These are phyloP conservation scores for Diddensiella caesifluorescens DNA, from an alignment of 805 yeast genomes.

Conservation along the genomic window DNA sequence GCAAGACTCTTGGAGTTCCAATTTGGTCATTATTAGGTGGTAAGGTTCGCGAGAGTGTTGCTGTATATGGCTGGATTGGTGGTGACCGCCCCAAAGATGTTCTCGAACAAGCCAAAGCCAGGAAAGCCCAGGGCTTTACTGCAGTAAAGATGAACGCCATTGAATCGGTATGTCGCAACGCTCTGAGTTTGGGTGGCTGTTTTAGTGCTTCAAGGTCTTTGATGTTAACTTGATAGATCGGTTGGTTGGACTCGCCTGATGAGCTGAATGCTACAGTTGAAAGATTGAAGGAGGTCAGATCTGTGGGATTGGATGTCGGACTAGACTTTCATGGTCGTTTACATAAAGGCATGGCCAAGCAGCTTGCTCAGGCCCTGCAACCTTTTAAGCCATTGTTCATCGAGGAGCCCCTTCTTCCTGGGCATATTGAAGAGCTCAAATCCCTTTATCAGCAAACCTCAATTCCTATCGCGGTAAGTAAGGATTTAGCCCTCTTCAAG, in stretches of 20 bases:
- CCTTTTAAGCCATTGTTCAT: conserved; percentile 29
- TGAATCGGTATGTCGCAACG: too few relatives aligned
- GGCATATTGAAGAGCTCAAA: conserved; percentile 24
- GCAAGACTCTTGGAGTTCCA: conserved; percentile 30
- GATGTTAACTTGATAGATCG: too few relatives aligned
- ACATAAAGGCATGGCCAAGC: conserved; percentile 32
- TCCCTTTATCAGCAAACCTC: conserved; percentile 23
- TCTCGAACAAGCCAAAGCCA: conserved; percentile 24
- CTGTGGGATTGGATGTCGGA: conserved; percentile 29
- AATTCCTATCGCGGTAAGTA: conserved; percentile 29
- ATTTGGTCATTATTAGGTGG: conserved; percentile 31
- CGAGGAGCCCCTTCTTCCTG: conserved; percentile 31
- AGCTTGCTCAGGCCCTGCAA: conserved; percentile 26
- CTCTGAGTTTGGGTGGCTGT: too few relatives aligned
- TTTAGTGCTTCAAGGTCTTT: too few relatives aligned
- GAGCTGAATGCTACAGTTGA: conserved; percentile 27
- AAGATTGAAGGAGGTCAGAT: conserved; percentile 23
- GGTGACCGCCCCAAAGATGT: conserved; percentile 27
- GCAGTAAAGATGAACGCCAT: conserved; percentile 33
- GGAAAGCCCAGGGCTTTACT: conserved; percentile 31
- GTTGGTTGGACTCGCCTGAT: conserved; percentile 27
- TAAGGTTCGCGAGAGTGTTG: conserved; percentile 27
- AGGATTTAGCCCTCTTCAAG: not conserved
- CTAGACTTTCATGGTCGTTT: conserved; percentile 31
- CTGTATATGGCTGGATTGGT: conserved; percentile 33